A percentile compares a stretch with the other conserved stretches of the same genome.
Conservation (phyloP, 768 basidiomycete species). For the Tricholoma flavovirens region DNA sequence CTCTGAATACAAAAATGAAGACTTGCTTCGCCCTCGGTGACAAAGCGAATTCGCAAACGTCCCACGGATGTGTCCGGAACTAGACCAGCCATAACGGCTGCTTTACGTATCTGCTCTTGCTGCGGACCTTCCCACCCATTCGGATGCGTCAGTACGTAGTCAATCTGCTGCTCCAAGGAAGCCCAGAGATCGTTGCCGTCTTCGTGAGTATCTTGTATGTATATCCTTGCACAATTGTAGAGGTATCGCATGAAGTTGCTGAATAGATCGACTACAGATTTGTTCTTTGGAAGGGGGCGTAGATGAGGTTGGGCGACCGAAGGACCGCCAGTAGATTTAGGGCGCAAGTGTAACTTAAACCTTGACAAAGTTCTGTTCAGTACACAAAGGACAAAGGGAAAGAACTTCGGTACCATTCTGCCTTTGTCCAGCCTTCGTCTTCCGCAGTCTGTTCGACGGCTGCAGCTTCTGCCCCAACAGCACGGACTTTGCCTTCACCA, state of each 20-base stretch:
- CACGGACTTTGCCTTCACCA: slow-evolving; percentile 27
- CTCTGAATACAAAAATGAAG: slow-evolving; percentile 46
- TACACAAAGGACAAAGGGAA: neutral
- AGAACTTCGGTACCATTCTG: slow-evolving; percentile 40
- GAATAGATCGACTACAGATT: slow-evolving; percentile 38
- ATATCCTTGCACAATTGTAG: slow-evolving; percentile 33
- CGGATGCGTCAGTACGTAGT: slow-evolving; percentile 49
- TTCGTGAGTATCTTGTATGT: slow-evolving; percentile 40
- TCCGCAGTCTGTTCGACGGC: slow-evolving; percentile 32
- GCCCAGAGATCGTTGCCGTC: slow-evolving; percentile 36
- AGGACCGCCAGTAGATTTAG: neutral
- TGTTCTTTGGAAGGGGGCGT: slow-evolving; percentile 36
- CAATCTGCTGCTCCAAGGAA: slow-evolving; percentile 31
- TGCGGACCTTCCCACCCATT: slow-evolving; percentile 60
- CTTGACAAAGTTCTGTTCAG: slow-evolving; percentile 3
- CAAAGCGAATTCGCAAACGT: slow-evolving; percentile 42
- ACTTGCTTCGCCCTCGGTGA: slow-evolving; percentile 62
- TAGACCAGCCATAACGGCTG: slow-evolving; percentile 45
- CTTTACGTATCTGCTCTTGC: slow-evolving; percentile 46
- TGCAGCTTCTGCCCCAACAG: slow-evolving; percentile 43
- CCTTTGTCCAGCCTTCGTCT: slow-evolving; percentile 40
- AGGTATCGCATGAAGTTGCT: slow-evolving; percentile 47
- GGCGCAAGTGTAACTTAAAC: slow-evolving; percentile 21
- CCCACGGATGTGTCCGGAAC: slow-evolving; percentile 34
- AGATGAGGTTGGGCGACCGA: slow-evolving; percentile 18